phyloP scores from a whole-genome alignment of 2,329 filamentous ascomycete genomes.

The Epichloe coenophiala region DNA sequence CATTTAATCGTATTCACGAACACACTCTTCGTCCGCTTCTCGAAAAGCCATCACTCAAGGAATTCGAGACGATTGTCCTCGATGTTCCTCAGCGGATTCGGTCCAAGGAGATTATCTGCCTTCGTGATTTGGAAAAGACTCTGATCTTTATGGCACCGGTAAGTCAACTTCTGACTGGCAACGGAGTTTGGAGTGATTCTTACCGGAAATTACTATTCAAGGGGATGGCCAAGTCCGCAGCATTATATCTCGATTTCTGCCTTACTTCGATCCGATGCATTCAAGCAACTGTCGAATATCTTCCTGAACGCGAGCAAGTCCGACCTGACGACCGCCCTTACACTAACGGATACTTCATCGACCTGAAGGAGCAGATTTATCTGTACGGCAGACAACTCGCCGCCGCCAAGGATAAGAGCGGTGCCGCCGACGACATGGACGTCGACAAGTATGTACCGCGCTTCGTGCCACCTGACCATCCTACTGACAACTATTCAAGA shows the following conservation, averaged over 20 bases:
- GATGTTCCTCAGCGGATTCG: slow-evolving; percentile 69
- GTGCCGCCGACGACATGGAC: slow-evolving; percentile 44
- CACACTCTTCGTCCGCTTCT: slow-evolving; percentile 68
- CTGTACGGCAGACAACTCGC: slow-evolving; percentile 79
- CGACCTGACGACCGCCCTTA: slow-evolving; percentile 79
- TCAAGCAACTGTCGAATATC: slow-evolving; percentile 73
- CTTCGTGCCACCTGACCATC: slow-evolving; percentile 15
- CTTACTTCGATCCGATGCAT: slow-evolving; percentile 81
- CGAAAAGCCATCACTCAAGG: slow-evolving; percentile 56
- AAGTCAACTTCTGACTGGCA: slow-evolving; percentile 53
- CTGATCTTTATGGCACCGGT: slow-evolving; percentile 84
- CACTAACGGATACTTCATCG: slow-evolving; percentile 92
- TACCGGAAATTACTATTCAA: slow-evolving; percentile 58
- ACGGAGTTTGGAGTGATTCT: slow-evolving; percentile 48
- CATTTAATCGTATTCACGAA: slow-evolving; percentile 66
- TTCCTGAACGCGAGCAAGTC: slow-evolving; percentile 76
- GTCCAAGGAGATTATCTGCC: slow-evolving; percentile 74
- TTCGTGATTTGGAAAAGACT: slow-evolving; percentile 89
- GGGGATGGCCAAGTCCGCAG: slow-evolving; percentile 63
- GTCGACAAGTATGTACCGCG: slow-evolving; percentile 39
- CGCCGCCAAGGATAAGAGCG: slow-evolving; percentile 54
- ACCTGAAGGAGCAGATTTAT: slow-evolving; percentile 85
- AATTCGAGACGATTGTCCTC: slow-evolving; percentile 68
- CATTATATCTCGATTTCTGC: slow-evolving; percentile 74
- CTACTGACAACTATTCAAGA: slow-evolving; percentile 19